Evolutionary conservation across 2,329 filamentous ascomycete genomes (phyloP).

Genomic region (Sclerotinia spermophila): DNA sequence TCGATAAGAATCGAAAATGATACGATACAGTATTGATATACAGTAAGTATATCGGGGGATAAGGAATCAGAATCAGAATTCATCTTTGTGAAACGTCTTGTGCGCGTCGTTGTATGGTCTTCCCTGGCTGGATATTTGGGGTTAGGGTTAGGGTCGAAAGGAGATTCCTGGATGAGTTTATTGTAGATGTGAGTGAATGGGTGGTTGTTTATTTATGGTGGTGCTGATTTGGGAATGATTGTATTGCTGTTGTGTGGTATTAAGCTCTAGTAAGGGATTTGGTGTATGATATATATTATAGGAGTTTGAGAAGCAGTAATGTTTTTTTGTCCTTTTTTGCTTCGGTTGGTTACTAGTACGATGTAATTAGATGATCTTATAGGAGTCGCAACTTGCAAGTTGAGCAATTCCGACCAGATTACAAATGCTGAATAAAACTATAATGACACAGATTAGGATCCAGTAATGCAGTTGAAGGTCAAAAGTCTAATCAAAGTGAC

Average conservation of each 20-base stretch:
- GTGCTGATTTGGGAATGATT: background rate
- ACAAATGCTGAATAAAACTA: background rate
- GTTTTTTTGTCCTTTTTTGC: background rate
- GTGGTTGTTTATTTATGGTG: background rate
- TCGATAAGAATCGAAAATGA: no score
- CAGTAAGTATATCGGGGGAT: no score
- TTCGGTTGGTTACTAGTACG: background rate
- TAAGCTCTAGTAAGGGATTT: background rate
- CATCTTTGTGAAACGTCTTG: background rate
- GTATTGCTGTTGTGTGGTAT: background rate
- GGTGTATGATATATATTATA: background rate
- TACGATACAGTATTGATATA: no score
- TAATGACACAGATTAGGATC: background rate
- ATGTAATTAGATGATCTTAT: background rate
- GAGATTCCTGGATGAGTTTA: background rate
- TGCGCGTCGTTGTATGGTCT: background rate
- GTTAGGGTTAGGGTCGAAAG: background rate
- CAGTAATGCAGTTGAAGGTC: background rate
- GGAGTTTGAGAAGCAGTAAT: background rate
- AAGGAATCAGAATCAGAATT: background rate
- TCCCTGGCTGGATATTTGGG: background rate
- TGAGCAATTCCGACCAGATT: background rate
- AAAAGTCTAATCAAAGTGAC: background rate
- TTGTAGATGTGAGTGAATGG: background rate
- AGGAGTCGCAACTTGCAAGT: background rate